Conservation (phyloP, 2,329 filamentous ascomycete species). For the Clarireedia hainanense region DNA sequence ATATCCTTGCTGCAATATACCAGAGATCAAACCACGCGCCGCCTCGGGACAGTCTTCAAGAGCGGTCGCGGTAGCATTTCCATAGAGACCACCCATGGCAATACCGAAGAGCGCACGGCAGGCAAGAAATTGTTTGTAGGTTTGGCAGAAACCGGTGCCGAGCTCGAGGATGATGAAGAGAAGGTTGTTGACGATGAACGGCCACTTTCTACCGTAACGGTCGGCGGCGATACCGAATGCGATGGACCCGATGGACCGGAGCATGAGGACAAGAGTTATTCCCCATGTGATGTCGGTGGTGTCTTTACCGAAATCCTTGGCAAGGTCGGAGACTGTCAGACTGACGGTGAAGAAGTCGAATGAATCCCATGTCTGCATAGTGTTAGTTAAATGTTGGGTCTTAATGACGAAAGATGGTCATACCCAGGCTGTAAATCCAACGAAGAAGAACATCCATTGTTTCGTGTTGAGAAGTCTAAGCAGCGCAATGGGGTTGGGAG, state of each 20-base stretch:
- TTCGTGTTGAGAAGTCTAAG: slow-evolving; percentile 53
- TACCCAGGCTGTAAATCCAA: slow-evolving; percentile 65
- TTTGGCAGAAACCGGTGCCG: slow-evolving; percentile 67
- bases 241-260: slow-evolving; percentile 68
- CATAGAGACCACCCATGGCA: slow-evolving; percentile 76
- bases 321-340: slow-evolving; percentile 68
- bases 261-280: slow-evolving; percentile 67
- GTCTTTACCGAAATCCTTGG: slow-evolving; percentile 47
- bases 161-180: slow-evolving; percentile 63
- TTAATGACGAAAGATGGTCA: background rate
- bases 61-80: slow-evolving; percentile 71
- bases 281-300: slow-evolving; percentile 64
- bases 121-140: slow-evolving; percentile 60
- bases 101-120: slow-evolving; percentile 70
- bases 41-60: slow-evolving; percentile 48
- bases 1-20: slow-evolving; percentile 76
- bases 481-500: slow-evolving; percentile 64
- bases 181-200: slow-evolving; percentile 68
- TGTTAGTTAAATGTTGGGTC: background rate
- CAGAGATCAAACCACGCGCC: slow-evolving; percentile 69
- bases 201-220: slow-evolving; percentile 74
- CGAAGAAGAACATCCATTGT: slow-evolving; percentile 70
- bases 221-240: slow-evolving; percentile 72
- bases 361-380: slow-evolving; percentile 55
- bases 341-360: slow-evolving; percentile 79